These are phyloP conservation scores for Yamadazyma mexicana DNA, from an alignment of 1,139 yeast genomes.

Conservation along the genomic window DNA sequence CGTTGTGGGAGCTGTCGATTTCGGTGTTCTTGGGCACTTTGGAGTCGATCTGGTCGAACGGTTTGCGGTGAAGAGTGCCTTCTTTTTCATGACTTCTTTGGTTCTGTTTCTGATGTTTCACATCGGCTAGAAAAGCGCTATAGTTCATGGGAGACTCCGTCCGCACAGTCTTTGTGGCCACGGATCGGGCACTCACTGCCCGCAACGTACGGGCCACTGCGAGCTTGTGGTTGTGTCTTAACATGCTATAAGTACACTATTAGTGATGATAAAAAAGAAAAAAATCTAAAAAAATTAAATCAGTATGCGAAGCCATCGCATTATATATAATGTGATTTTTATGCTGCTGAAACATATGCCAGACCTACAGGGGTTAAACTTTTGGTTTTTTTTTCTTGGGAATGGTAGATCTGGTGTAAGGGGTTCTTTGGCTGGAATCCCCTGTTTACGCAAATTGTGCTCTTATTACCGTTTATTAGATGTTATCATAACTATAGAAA, in stretches of 20 bases:
- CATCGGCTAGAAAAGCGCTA: slow-evolving; percentile 3
- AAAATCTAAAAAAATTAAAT: neutral
- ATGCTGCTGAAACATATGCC: neutral
- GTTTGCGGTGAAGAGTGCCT: slow-evolving; percentile 5
- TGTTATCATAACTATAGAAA: neutral
- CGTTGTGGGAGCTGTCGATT: neutral
- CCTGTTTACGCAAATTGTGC: no score
- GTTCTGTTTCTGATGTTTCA: slow-evolving; percentile 1
- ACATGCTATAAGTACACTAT: neutral
- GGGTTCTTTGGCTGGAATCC: no score
- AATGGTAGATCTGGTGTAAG: no score
- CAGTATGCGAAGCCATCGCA: slow-evolving; percentile 1
- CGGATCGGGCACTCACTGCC: neutral
- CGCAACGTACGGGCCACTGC: no score
- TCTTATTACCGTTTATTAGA: slow-evolving; percentile 1
- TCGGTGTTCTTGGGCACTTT: neutral
- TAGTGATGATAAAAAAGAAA: no score
- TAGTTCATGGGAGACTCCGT: slow-evolving; percentile 1
- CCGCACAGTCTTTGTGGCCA: neutral
- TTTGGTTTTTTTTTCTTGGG: no score
- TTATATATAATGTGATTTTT: neutral
- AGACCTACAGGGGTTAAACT: neutral
- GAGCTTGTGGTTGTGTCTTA: neutral
- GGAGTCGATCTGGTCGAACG: slow-evolving; percentile 10
- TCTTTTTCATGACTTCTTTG: slow-evolving; percentile 6